A percentile compares a stretch with the other conserved stretches of the same genome.
Evolutionary conservation across 2,329 filamentous ascomycete species (phyloP).

Genomic region (Cercospora sesami): DNA sequence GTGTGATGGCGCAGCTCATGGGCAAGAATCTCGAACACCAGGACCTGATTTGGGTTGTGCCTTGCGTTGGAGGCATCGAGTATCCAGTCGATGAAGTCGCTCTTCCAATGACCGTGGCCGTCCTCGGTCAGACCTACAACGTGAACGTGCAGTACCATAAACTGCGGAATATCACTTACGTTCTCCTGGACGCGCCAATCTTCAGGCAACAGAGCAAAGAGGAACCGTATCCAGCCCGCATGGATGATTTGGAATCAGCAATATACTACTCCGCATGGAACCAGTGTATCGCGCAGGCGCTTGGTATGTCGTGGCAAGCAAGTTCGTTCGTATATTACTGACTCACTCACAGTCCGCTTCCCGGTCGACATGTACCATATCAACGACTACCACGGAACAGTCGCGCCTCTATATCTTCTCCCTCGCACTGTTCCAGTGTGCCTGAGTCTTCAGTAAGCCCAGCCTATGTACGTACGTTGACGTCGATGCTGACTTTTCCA

Average conservation of each 20-base stretch:
- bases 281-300: slow-evolving; percentile 63
- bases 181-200: slow-evolving; percentile 64
- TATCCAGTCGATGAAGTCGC: slow-evolving; percentile 60
- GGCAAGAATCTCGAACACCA: slow-evolving; percentile 62
- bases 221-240: slow-evolving; percentile 64
- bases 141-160: slow-evolving; percentile 63
- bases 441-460: slow-evolving; percentile 56
- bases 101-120: slow-evolving; percentile 61
- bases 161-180: slow-evolving; percentile 64
- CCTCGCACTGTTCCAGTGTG: slow-evolving; percentile 61
- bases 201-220: slow-evolving; percentile 63
- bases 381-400: slow-evolving; percentile 63
- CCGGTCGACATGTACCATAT: slow-evolving; percentile 61
- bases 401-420: slow-evolving; percentile 63
- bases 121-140: slow-evolving; percentile 59
- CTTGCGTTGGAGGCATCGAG: slow-evolving; percentile 59
- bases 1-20: slow-evolving; percentile 69
- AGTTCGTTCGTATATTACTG: not conserved
- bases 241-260: slow-evolving; percentile 66
- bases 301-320: slow-evolving; percentile 40
- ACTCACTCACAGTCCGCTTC: slow-evolving; percentile 1
- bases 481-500: not conserved
- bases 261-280: slow-evolving; percentile 70
- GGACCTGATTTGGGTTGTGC: slow-evolving; percentile 58
- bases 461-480: not conserved